A percentile compares a stretch with the other conserved stretches of the same genome.
These are phyloP conservation scores for Arthrobotrys sphaeroides DNA, from an alignment of 2,329 filamentous ascomycete species.

Conservation along the genomic window DNA sequence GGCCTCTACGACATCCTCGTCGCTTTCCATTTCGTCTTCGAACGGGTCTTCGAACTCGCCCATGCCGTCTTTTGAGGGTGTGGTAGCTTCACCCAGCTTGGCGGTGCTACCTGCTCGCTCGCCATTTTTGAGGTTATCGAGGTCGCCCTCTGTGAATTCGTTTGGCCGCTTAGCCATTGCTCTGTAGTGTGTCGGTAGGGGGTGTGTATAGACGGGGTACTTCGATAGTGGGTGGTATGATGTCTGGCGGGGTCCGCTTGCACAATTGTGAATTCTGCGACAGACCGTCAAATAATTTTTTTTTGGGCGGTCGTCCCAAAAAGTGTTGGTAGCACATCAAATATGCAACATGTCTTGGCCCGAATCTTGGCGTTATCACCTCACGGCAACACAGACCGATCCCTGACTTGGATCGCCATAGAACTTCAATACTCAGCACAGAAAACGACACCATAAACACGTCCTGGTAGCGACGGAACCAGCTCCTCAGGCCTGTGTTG, in stretches of 20 bases:
- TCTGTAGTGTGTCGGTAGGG: not conserved
- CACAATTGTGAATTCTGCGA: too few relatives aligned
- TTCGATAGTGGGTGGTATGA: not conserved
- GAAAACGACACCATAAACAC: not conserved
- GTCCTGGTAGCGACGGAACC: not conserved
- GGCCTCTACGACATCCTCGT: slow-evolving; percentile 79
- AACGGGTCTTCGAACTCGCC: slow-evolving; percentile 72
- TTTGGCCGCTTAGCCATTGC: slow-evolving; percentile 50
- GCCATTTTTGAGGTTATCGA: slow-evolving; percentile 54
- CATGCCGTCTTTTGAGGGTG: slow-evolving; percentile 64
- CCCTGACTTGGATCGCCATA: not conserved
- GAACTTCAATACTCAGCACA: too few relatives aligned
- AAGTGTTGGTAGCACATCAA: slow-evolving; percentile 36
- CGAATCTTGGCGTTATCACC: slow-evolving; percentile 1
- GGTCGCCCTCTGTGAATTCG: slow-evolving; percentile 51
- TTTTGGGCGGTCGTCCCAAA: slow-evolving; percentile 16
- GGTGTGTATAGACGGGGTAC: not conserved
- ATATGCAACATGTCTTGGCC: slow-evolving; percentile 17
- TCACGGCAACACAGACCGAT: slow-evolving; percentile 3
- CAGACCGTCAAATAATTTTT: slow-evolving; percentile 40
- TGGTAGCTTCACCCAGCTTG: slow-evolving; percentile 61
- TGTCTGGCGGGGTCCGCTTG: slow-evolving; percentile 28
- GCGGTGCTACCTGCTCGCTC: slow-evolving; percentile 49
- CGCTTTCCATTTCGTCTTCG: slow-evolving; percentile 80
- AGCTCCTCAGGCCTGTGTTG: not conserved